Evolutionary conservation across 495 filamentous ascomycete genomes (phyloP).

Genomic region (Annulohypoxylon moriforme): DNA sequence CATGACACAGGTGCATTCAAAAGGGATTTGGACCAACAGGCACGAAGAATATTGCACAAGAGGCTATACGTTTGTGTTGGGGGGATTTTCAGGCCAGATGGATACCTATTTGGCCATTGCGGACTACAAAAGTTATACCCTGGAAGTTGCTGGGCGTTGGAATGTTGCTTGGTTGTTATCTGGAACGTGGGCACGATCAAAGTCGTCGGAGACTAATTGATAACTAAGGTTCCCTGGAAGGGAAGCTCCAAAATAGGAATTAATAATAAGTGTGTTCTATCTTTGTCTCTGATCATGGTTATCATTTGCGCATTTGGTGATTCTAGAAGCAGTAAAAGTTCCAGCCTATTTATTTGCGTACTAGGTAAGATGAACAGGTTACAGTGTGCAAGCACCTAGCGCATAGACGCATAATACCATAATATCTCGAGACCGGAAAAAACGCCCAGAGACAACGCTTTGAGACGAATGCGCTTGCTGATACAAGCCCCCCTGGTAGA

Average conservation of each 20-base stretch:
- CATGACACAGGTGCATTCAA: background rate
- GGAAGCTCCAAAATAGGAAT: background rate
- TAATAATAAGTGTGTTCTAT: background rate
- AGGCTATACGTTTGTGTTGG: background rate
- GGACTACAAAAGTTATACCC: conserved; percentile 11
- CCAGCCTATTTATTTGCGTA: background rate
- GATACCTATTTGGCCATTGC: background rate
- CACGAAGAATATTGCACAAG: background rate
- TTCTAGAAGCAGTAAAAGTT: background rate
- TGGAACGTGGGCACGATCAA: background rate
- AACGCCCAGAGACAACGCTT: conserved; percentile 11
- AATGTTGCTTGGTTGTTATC: background rate
- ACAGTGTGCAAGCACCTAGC: background rate
- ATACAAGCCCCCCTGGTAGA: conserved; percentile 28
- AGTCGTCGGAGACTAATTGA: background rate
- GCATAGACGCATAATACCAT: conserved; percentile 3
- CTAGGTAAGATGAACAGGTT: background rate
- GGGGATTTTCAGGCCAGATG: background rate
- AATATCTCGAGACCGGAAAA: conserved; percentile 18
- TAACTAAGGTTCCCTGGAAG: background rate
- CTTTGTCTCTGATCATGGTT: background rate
- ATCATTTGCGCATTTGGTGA: background rate
- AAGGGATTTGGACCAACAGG: background rate
- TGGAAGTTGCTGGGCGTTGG: conserved; percentile 3
- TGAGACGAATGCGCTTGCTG: conserved; percentile 34